Base-by-base conservation (phyloP, 208 protist species). In the Trypanosoma rangeli region DNA sequence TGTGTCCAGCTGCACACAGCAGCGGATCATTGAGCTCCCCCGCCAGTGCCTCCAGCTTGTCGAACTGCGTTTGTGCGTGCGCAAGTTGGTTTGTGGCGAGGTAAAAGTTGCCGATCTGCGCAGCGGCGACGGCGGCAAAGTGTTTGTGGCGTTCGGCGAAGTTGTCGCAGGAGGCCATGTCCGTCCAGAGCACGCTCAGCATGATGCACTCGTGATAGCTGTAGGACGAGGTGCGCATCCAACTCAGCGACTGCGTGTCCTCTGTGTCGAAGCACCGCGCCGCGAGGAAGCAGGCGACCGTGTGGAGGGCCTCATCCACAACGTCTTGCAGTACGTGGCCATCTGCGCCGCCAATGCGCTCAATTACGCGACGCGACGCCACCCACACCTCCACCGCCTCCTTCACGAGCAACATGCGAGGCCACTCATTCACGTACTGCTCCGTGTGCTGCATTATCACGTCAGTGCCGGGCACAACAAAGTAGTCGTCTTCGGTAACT, bases 31-130 rank as follows among this genome's bases (percentile, higher is more conserved):
- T 53, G 26, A 87, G 67, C 49, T 68, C 58, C 33, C 65, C 55
- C 15, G 80, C 86, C 59, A 81, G 77, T 28, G 54, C 52, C 15
- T 49, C 39, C 5, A 91, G 74, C 26, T 82, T 64, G 54, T 79
- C 71, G 31, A 97, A 93, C 72, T 91, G 87, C 57, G 78, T 64
- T 2, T 87, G 76, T 5, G 93, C 90, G 26, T 85, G 75, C 10
- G 64, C 48, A 3, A 96, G 78, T 69, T 96, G 89, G 61, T 94
- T 84, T 20, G 85, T 90, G 35, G 89, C 81, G 31, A 96, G 79
- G 79, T 94, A 90, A 50, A 94, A 82, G 76, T 95, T 86, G 22
- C 90, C 90, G 31, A 97, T 83, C 68, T 93, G 86, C 35, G 80
- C 68, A 15, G 80, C 80, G 10, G 78, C 86, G 20, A 97, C 59